Conservation (phyloP, 768 basidiomycete genomes). For the Termitomyces sp. region DNA sequence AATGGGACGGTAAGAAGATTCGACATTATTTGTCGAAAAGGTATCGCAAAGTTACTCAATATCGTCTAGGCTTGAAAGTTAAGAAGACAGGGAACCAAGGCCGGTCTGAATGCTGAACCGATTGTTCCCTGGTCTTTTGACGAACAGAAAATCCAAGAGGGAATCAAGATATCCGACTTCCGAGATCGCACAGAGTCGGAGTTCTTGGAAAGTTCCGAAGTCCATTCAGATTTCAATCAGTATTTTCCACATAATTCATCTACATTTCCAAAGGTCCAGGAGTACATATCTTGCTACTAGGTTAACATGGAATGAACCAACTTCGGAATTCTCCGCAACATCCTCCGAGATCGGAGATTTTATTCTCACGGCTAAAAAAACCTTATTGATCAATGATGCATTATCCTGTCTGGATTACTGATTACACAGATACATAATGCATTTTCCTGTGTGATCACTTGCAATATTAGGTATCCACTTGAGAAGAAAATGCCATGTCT, state of each 20-base stretch:
- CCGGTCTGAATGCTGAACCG: neutral
- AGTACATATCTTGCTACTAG: neutral
- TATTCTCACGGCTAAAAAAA: no score
- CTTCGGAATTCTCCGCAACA: neutral
- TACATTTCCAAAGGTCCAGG: no score
- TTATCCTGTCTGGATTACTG: no score
- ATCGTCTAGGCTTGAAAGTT: neutral
- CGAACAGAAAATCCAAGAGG: no score
- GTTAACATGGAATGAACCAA: neutral
- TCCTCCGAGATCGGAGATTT: neutral
- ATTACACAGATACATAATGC: no score
- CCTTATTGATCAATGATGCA: no score
- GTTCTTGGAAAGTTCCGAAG: no score
- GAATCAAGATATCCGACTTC: neutral
- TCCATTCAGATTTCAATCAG: no score
- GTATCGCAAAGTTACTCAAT: neutral
- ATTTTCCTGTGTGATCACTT: no score
- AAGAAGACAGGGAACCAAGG: neutral
- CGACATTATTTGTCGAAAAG: conserved; percentile 42
- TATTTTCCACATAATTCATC: no score
- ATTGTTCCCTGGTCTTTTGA: neutral
- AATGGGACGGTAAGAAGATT: conserved; percentile 72
- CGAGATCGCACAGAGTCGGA: neutral
- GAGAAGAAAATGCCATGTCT: no score
- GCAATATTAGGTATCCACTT: no score